These are phyloP conservation scores for grape (Vitis vinifera) DNA, from an alignment of 164 flowering plant species.

Conservation along the genomic window ASM3070453v1 NC_081814.1:8002501-8003000, in stretches of 20 bases:
- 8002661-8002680: constrained; percentile 28
- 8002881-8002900: too few relatives aligned
- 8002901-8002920: too few relatives aligned
- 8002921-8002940: too few relatives aligned
- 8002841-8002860: constrained; percentile 6
- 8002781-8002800: constrained; percentile 92
- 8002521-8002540: constrained; percentile 72
- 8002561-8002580: constrained; percentile 65
- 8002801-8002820: constrained; percentile 81
- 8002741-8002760: constrained; percentile 53
- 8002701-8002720: constrained; percentile 24
- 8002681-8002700: constrained; percentile 53
- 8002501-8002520: constrained; percentile 68
- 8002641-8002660: constrained; percentile 68
- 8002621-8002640: constrained; percentile 84
- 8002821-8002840: neutral
- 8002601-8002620: constrained; percentile 67
- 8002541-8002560: constrained; percentile 49
- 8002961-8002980: too few relatives aligned
- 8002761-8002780: constrained; percentile 64
- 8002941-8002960: too few relatives aligned
- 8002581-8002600: constrained; percentile 70
- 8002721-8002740: constrained; percentile 46
- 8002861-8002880: too few relatives aligned
- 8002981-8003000: too few relatives aligned